Percentiles rank a stretch among this genome's conserved stretches.
These are phyloP conservation scores for Wickerhamomyces bovis DNA, from an alignment of 805 yeast genomes.

Conservation along the genomic window DNA sequence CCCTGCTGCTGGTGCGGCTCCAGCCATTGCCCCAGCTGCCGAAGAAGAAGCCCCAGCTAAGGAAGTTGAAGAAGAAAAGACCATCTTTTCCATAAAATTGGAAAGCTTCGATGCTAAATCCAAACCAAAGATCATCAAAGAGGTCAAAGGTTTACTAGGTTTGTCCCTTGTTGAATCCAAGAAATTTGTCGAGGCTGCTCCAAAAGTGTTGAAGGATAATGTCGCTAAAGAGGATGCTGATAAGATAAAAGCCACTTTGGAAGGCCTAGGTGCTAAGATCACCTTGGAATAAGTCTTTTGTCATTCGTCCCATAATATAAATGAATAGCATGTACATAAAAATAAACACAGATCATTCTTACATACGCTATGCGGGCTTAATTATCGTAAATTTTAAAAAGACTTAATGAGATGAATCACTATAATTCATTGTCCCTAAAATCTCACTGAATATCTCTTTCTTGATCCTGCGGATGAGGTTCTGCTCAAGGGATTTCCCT, in stretches of 20 bases:
- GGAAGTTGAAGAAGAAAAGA: slow-evolving; percentile 83
- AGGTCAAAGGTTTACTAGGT: slow-evolving; percentile 87
- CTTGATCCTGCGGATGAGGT: neutral
- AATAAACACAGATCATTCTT: neutral
- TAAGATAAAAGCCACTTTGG: slow-evolving; percentile 87
- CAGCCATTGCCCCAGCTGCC: slow-evolving; percentile 57
- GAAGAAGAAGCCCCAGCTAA: slow-evolving; percentile 70
- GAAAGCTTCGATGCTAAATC: slow-evolving; percentile 92
- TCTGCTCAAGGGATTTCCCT: neutral
- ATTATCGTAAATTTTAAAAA: too few species aligned
- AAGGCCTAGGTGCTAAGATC: slow-evolving; percentile 93
- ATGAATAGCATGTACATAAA: slow-evolving; percentile 2
- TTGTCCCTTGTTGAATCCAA: slow-evolving; percentile 93
- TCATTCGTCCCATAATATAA: neutral
- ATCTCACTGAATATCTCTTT: slow-evolving; percentile 23
- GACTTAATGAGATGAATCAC: too few species aligned
- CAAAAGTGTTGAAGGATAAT: slow-evolving; percentile 91
- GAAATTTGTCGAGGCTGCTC: slow-evolving; percentile 97
- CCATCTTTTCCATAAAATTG: slow-evolving; percentile 85
- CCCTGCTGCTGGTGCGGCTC: slow-evolving; percentile 63
- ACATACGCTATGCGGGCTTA: neutral
- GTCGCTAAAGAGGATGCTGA: slow-evolving; percentile 98
- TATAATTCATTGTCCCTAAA: slow-evolving; percentile 3
- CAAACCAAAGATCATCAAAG: slow-evolving; percentile 97
- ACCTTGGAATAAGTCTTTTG: slow-evolving; percentile 57